Conservation (phyloP, 2,329 filamentous ascomycete species). For the Sporothrix brunneoviolacea region DNA sequence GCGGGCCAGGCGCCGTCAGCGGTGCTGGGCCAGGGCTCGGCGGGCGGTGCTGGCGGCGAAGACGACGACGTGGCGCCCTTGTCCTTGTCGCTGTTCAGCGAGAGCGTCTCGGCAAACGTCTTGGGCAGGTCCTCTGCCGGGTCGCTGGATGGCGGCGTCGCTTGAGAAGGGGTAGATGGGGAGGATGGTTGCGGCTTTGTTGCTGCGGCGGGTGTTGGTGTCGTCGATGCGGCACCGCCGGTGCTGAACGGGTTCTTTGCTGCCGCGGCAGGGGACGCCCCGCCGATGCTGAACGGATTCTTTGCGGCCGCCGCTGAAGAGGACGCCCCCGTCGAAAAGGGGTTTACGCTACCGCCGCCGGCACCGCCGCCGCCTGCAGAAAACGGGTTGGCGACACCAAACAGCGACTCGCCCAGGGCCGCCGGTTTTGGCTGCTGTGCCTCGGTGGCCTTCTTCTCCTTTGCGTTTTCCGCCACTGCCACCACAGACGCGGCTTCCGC, state of each 20-base stretch:
- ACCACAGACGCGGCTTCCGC: slow-evolving; percentile 36
- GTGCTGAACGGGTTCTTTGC: slow-evolving; percentile 6
- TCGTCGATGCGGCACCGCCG: not conserved
- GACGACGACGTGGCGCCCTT: too few species aligned
- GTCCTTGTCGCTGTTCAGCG: slow-evolving; percentile 59
- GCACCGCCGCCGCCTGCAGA: slow-evolving; percentile 26
- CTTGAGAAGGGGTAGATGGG: not conserved
- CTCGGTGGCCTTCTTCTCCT: slow-evolving; percentile 25
- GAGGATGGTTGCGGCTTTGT: slow-evolving; percentile 22
- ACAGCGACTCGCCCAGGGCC: slow-evolving; percentile 60
- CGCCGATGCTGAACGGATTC: slow-evolving; percentile 11
- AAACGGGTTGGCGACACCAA: slow-evolving; percentile 52
- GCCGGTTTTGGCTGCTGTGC: slow-evolving; percentile 29
- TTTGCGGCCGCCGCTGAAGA: slow-evolving; percentile 16
- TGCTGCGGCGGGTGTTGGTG: not conserved
- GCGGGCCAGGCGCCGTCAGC: slow-evolving; percentile 53
- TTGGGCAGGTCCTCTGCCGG: slow-evolving; percentile 40
- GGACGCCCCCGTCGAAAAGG: slow-evolving; percentile 23
- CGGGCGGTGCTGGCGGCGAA: slow-evolving; percentile 35
- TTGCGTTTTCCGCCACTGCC: slow-evolving; percentile 22
- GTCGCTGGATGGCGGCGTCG: slow-evolving; percentile 8
- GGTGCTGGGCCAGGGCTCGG: slow-evolving; percentile 81
- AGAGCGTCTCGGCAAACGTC: slow-evolving; percentile 69
- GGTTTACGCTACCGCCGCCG: slow-evolving; percentile 24
- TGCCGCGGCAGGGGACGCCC: slow-evolving; percentile 17